Base-by-base conservation (phyloP, 2,329 filamentous ascomycete species). In the Septoria linicola region DNA sequence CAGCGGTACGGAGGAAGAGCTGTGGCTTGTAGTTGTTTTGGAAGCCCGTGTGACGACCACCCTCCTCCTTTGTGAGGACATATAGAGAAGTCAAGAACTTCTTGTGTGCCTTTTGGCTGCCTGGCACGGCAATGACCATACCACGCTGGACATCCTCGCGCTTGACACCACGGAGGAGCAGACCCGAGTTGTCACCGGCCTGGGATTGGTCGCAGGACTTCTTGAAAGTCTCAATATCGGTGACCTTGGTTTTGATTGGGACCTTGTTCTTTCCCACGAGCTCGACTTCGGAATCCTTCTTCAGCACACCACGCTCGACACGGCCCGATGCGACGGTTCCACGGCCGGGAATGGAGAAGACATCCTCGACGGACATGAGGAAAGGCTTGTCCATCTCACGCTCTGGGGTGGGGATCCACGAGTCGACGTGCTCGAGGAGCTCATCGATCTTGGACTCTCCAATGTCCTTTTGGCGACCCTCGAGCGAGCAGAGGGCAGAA, bases 191-290 rank as follows among this genome's bases (percentile, higher is more conserved):
- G 76, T 99, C 93, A 73, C 93, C 93, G 57, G 93, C 93, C 66
- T 88, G 84, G 53, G 92, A 95, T 76, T 96, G 89, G 53, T 96
- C 91, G 75, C 93, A 97, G 42, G 90, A 95, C 83, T 99, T 99
- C 83, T 97, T 96, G 82, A 99, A 99, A 61, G 92, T 99, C 80
- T 99, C 93, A 64, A 99, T 97, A 70, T 99, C 95, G 68, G 93
- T 99, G 61, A 99, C 92, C 81, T 96, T 97, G 74, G 93, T 97
- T 84, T 95, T 96, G 80, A 97, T 88, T 62, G 89, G 76, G 39
- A 84, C 80, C 51, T 76, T 74, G 63, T 85, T 84, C 79, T 93
- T 95, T 71, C 93, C 93, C 56, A 99, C 82, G 59, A 99, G 82
- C 80, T 99, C 93, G 62, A 99, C 84, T 70, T 99, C 93, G 59